These are phyloP conservation scores for Scytalidium sp. DNA, from an alignment of 2,329 filamentous ascomycete species.

Conservation along the genomic window DNA sequence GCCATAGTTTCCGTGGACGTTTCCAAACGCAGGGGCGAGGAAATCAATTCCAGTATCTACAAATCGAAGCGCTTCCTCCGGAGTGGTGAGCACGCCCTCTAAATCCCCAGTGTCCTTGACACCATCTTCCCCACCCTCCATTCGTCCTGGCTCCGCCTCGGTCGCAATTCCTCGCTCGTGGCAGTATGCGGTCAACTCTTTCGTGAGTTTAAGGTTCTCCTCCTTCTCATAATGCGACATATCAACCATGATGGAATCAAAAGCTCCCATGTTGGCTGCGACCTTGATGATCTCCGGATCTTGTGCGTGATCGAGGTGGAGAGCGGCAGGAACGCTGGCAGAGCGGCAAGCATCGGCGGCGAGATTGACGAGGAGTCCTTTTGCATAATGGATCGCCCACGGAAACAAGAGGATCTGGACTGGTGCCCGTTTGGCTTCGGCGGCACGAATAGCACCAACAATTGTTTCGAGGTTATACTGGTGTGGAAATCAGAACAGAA, in stretches of 20 bases:
- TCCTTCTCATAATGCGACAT: slow-evolving; percentile 69
- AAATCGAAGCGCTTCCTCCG: slow-evolving; percentile 60
- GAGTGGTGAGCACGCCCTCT: slow-evolving; percentile 59
- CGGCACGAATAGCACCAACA: slow-evolving; percentile 63
- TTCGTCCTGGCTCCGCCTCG: slow-evolving; percentile 69
- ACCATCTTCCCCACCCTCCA: slow-evolving; percentile 73
- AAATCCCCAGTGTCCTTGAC: slow-evolving; percentile 64
- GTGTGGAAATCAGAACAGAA: no score
- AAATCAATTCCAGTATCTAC: slow-evolving; percentile 65
- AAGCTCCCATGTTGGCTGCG: slow-evolving; percentile 48
- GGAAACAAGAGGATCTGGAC: no score
- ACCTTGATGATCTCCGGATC: slow-evolving; percentile 51
- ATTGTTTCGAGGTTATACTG: slow-evolving; percentile 70
- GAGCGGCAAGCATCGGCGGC: slow-evolving; percentile 49
- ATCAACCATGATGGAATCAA: slow-evolving; percentile 73
- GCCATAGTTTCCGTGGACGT: slow-evolving; percentile 64
- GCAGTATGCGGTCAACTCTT: slow-evolving; percentile 61
- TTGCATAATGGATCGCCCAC: no score
- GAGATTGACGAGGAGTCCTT: slow-evolving; percentile 47
- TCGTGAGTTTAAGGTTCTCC: slow-evolving; percentile 64
- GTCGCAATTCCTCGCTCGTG: slow-evolving; percentile 61
- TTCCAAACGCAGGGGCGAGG: slow-evolving; percentile 65
- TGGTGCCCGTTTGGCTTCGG: slow-evolving; percentile 63
- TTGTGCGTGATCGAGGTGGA: slow-evolving; percentile 66
- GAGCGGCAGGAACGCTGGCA: slow-evolving; percentile 53